Evolutionary conservation across 148 eudicot species (phyloP).

Genomic region (Fagopyrum tataricum): DNA sequence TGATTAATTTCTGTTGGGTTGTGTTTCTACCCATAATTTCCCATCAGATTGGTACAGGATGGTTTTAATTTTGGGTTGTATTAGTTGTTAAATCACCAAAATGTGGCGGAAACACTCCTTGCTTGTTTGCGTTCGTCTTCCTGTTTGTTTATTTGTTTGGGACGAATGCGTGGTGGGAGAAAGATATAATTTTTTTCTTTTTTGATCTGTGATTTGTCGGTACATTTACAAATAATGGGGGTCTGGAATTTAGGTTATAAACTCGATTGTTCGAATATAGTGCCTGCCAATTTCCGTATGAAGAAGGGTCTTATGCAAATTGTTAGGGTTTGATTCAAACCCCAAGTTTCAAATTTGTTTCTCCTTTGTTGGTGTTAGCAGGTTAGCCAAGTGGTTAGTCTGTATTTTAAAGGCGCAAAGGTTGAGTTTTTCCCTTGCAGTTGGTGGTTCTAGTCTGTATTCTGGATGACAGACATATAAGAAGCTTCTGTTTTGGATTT

Average conservation of each 20-base stretch:
- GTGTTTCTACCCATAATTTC: neutral
- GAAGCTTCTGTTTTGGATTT: neutral
- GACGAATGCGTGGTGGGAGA: neutral
- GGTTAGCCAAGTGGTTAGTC: neutral
- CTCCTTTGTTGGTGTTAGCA: neutral
- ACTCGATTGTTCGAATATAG: neutral
- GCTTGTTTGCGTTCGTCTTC: neutral
- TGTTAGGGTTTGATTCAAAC: neutral
- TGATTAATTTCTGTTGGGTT: neutral
- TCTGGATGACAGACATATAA: neutral
- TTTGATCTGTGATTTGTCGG: neutral
- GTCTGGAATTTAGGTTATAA: constrained; percentile 3
- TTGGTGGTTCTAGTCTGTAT: neutral
- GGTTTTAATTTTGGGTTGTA: neutral
- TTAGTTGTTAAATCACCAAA: neutral
- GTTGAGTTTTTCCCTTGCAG: neutral
- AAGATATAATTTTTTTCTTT: neutral
- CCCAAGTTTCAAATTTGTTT: neutral
- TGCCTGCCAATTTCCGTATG: neutral
- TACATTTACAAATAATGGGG: neutral
- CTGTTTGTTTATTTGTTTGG: neutral
- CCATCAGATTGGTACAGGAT: neutral
- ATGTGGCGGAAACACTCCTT: neutral
- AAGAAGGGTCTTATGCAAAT: neutral
- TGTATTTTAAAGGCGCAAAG: neutral